Conservation (phyloP, 2,329 filamentous ascomycete species). For the Aspergillus sp. region DNA sequence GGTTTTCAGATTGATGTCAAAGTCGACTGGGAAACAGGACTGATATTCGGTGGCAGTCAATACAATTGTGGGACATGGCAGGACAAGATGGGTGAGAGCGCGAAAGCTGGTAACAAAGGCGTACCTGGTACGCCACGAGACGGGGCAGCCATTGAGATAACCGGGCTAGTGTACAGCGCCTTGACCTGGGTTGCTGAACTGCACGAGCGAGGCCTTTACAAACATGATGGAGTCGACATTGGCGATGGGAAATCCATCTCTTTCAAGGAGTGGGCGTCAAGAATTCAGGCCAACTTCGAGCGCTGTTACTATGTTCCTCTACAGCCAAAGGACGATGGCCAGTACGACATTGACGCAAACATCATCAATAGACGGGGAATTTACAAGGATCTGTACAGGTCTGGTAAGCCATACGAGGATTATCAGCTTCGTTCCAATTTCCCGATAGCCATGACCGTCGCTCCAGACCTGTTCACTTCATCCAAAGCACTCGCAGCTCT, state of each 20-base stretch:
- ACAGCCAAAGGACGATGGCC: conserved; percentile 66
- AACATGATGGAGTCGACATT: conserved; percentile 71
- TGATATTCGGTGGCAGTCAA: conserved; percentile 93
- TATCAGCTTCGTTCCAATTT: conserved; percentile 96
- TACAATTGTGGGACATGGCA: conserved; percentile 98
- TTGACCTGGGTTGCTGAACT: conserved; percentile 76
- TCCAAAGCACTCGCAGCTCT: conserved; percentile 78
- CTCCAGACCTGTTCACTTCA: conserved; percentile 80
- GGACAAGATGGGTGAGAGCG: conserved; percentile 99
- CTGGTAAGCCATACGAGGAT: conserved; percentile 94
- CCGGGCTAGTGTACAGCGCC: conserved; percentile 86
- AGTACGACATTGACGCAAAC: conserved; percentile 76
- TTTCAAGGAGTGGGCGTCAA: conserved; percentile 75
- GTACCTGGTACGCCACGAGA: conserved; percentile 95
- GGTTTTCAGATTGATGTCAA: conserved; percentile 91
- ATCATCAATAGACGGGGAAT: conserved; percentile 90
- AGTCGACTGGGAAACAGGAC: conserved; percentile 86
- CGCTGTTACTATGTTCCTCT: conserved; percentile 84
- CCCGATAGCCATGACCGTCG: conserved; percentile 91
- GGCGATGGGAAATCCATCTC: conserved; percentile 64
- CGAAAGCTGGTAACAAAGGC: conserved; percentile 86
- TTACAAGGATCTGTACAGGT: conserved; percentile 95
- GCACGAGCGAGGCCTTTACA: conserved; percentile 67
- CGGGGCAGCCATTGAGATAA: conserved; percentile 93
- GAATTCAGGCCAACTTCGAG: conserved; percentile 85